Percentiles rank a stretch among this genome's conserved stretches.
These are phyloP conservation scores for Cladosporium sp. DNA, from an alignment of 2,329 filamentous ascomycete species.

Conservation along the genomic window DNA sequence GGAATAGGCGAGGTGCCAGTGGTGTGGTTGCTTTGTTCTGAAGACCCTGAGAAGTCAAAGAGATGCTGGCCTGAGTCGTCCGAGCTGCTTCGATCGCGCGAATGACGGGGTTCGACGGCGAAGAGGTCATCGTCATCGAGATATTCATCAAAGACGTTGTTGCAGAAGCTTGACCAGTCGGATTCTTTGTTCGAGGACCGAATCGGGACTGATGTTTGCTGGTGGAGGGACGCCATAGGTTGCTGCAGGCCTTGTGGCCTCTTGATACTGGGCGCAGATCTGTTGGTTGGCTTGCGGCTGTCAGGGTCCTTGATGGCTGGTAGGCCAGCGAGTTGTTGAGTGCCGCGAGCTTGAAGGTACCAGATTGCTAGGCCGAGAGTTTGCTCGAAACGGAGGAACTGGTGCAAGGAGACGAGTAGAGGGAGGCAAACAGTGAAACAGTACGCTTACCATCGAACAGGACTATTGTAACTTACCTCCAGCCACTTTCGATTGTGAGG, in stretches of 20 bases:
- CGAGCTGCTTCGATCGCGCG: conserved; percentile 44
- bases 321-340: not conserved
- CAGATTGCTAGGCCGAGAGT: not conserved
- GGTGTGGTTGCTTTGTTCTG: conserved; percentile 44
- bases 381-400: not conserved
- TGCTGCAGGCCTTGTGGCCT: not conserved
- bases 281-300: not conserved
- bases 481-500: conserved; percentile 1
- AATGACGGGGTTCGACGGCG: conserved; percentile 38
- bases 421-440: not conserved
- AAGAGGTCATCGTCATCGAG: conserved; percentile 51
- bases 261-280: not conserved
- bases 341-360: not conserved
- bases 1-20: conserved; percentile 43
- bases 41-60: conserved; percentile 45
- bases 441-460: not conserved
- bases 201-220: conserved; percentile 26
- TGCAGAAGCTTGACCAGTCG: conserved; percentile 52
- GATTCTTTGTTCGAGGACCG: conserved; percentile 45
- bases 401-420: not conserved
- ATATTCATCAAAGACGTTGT: conserved; percentile 59
- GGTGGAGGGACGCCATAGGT: conserved; percentile 9
- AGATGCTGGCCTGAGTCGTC: conserved; percentile 43
- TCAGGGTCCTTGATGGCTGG: not conserved
- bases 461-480: conserved; percentile 9